Percentiles rank a stretch among this genome's conserved stretches.
Conservation (phyloP, 2,329 filamentous ascomycete genomes). For the Fusarium musae region DNA sequence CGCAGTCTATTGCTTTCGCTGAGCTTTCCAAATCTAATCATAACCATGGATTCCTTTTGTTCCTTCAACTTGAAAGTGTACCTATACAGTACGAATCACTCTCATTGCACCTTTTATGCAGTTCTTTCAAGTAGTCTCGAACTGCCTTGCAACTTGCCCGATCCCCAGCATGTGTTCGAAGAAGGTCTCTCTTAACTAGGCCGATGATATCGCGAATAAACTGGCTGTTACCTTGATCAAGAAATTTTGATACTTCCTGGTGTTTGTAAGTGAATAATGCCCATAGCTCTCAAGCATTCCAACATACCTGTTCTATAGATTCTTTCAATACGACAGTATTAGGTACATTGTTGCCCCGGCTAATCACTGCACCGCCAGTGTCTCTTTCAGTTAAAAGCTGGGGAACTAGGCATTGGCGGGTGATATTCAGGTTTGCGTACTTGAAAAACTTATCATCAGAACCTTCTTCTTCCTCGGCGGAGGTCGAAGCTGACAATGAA, state of each 20-base stretch:
- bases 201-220: neutral
- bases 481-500: neutral
- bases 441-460: neutral
- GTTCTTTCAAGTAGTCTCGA: neutral
- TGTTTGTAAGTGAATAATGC: accelerated
- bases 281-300: neutral
- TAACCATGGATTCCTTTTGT: too few species aligned
- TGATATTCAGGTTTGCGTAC: too few species aligned
- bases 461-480: neutral
- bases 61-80: neutral
- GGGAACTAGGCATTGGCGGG: neutral
- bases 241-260: neutral
- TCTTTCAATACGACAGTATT: neutral
- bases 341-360: neutral
- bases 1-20: too few species aligned
- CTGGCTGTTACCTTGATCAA: neutral
- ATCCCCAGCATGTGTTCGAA: neutral
- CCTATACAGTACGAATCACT: neutral
- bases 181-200: neutral
- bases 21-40: too few species aligned
- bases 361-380: accelerated
- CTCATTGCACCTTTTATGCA: neutral
- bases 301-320: neutral
- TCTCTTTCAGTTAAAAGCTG: accelerated
- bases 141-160: neutral